Evolutionary conservation across 441 rosid genomes (phyloP), one percentile per base, ranked within the genome.

Genomic region (Adansonia madagascariensis): DNA sequence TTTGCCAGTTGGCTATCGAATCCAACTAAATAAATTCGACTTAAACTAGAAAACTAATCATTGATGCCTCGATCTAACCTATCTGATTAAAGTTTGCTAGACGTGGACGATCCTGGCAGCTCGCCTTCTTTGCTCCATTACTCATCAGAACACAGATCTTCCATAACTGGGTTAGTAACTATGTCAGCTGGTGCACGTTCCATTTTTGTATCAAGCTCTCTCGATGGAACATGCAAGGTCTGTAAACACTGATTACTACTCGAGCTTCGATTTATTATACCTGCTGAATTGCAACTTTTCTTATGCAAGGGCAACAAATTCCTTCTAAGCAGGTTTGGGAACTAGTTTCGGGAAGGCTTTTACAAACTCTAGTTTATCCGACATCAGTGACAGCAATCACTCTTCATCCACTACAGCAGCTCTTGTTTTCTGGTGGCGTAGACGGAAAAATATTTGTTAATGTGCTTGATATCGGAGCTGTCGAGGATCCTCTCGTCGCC

Each of bases 201-300:
- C 27, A 77, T 61, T 66, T 77, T 85, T 18, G 24, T 89, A 74
- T 84, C 91, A 64, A 83, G 86, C 78, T 89, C 91, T 27, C 83
- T 89, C n/a, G 91, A 89, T 74, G 83, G 81, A 60, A 80, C 89
- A 41, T 84, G 85, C 86, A 87, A 87, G 89, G 91, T 89, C 31
- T 17, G 53, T 76, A 22, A 22, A 15, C 14, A 75, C 35, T 47
- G 56, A 50, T 61, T 49, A 41, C 27, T 14, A n/a, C 8, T 65
- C 63, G 2, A 24, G 47, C 35, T 65, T 31, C 20, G 3, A 24
- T 56, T 5, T 31, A 49, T 15, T 43, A 8, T 31, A 39, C 55
- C 18, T 71, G 35, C 78, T 18, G 1, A 1, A 5, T 18, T 75
- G 71, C 20, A 66, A 68, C 67, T 73, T 63, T 66, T 68, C 49